Conservation (phyloP, 306 rosid genomes). For the Alnus rubra region DNA sequence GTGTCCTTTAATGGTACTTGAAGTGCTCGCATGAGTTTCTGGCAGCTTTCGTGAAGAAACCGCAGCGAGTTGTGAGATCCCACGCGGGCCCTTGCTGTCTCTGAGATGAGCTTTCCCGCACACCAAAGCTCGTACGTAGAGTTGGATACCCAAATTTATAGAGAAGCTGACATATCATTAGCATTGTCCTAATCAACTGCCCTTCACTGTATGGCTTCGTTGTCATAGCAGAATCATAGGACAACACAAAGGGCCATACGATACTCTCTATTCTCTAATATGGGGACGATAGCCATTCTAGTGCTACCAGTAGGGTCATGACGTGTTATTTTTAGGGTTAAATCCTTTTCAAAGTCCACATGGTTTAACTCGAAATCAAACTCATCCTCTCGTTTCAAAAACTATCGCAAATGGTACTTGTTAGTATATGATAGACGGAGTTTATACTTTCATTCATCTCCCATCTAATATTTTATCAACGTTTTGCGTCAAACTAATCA, state of each 20-base stretch:
- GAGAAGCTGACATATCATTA: not conserved
- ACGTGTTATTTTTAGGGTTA: not conserved
- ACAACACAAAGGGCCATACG: not conserved
- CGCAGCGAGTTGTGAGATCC: no score
- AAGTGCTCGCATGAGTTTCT: not conserved
- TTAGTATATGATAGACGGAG: no score
- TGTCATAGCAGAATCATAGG: not conserved
- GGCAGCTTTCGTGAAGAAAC: not conserved
- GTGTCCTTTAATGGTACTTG: not conserved
- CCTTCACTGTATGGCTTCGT: not conserved
- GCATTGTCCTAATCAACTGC: not conserved
- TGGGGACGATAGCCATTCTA: not conserved
- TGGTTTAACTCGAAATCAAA: no score
- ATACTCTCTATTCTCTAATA: no score
- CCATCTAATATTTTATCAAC: no score
- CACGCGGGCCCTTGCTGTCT: not conserved
- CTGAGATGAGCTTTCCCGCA: conserved; percentile 2
- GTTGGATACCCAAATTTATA: not conserved
- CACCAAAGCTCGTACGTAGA: conserved; percentile 1
- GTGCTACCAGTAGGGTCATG: not conserved
- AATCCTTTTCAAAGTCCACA: no score
- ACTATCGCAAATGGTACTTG: no score
- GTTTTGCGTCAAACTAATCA: no score
- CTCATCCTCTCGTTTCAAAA: no score
- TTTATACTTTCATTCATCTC: no score